Base-by-base conservation (phyloP, 176 grass and related monocot genomes). In the Ampelocalamus luodianensis region DNA sequence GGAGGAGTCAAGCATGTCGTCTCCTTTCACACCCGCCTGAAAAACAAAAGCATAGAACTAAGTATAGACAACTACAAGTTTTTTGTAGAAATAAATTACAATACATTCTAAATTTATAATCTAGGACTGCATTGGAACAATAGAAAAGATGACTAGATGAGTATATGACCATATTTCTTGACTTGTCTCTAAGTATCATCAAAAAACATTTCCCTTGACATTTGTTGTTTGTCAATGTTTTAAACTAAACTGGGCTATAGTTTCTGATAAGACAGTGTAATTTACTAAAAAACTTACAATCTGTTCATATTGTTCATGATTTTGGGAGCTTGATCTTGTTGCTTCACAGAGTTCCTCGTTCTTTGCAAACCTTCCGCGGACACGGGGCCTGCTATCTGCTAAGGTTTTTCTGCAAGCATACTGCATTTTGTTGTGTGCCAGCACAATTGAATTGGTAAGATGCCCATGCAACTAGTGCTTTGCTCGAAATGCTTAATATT, bases 361-460 rank as follows among this genome's bases (percentile, higher is more conserved):
- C 90, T 94, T 99, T 7, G 96, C 96, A 60, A 99, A 99, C 83
- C 97, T 90, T 82, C 97, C 97, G 0, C 92, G 91, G 48, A 99
- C 91, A 58, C 97, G 92, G 14, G 96, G 97, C 34, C 97, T 87
- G 79, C 91, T 99, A 72, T 99, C 97, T 37, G 97, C 97, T 81
- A 99, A 91, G 55, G 97, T 96, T 92, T 99, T 99, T 76, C 97
- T 92, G 79, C 97, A 99, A 70, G 93, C 97, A 26, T 99, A 99
- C 97, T 99, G 92, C 78, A 92, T 85, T 65, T 89, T 71, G 20
- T 79, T 81, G 46, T 3, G 14, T 66, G 55, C 84, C 46, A 85
- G 56, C 38, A 71, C 42, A 90, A 24, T 46, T 77, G 17, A 77
- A 45, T 74, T 63, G 78, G 29, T 77, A 79, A 83, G 17, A 63